These are phyloP conservation scores for Magnusiomyces ingens DNA, from an alignment of 1,139 yeast genomes.

Conservation along the genomic window DNA sequence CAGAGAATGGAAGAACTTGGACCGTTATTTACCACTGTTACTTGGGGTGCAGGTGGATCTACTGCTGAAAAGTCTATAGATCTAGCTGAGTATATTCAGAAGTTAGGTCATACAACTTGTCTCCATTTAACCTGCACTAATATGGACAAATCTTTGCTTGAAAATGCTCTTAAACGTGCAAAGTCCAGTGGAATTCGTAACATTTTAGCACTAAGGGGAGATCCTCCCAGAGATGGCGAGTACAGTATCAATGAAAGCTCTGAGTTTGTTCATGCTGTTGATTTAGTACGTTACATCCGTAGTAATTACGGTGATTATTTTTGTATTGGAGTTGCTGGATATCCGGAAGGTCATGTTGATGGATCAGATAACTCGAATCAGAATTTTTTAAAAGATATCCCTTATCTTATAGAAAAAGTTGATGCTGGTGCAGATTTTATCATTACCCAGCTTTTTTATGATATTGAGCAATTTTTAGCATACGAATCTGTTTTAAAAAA, in stretches of 20 bases:
- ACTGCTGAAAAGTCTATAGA: conserved; percentile 83
- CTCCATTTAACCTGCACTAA: conserved; percentile 95
- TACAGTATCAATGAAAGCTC: conserved; percentile 40
- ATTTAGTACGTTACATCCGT: conserved; percentile 72
- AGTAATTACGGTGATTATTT: conserved; percentile 63
- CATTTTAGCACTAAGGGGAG: conserved; percentile 90
- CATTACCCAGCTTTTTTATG: conserved; percentile 80
- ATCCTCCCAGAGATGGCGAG: conserved; percentile 84
- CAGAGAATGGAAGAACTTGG: conserved; percentile 82
- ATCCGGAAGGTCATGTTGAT: conserved; percentile 90
- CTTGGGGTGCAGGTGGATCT: conserved; percentile 99
- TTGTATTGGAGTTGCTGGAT: conserved; percentile 88
- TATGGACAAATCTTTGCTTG: conserved; percentile 70
- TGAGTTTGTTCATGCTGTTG: conserved; percentile 70
- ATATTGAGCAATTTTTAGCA: conserved; percentile 47
- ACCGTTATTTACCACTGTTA: conserved; percentile 83
- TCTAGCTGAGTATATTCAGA: conserved; percentile 70
- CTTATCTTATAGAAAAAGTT: conserved; percentile 72
- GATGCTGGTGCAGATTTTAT: conserved; percentile 94
- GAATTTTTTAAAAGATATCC: conserved; percentile 57
- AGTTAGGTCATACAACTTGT: conserved; percentile 76
- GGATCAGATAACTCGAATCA: conserved; percentile 64
- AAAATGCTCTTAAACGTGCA: conserved; percentile 70
- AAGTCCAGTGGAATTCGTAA: conserved; percentile 71
- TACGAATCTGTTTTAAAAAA: conserved; percentile 42